Evolutionary conservation across 2,329 filamentous ascomycete genomes (phyloP), one percentile per base, ranked within the genome.

Genomic region (Diaporthe batatas): DNA sequence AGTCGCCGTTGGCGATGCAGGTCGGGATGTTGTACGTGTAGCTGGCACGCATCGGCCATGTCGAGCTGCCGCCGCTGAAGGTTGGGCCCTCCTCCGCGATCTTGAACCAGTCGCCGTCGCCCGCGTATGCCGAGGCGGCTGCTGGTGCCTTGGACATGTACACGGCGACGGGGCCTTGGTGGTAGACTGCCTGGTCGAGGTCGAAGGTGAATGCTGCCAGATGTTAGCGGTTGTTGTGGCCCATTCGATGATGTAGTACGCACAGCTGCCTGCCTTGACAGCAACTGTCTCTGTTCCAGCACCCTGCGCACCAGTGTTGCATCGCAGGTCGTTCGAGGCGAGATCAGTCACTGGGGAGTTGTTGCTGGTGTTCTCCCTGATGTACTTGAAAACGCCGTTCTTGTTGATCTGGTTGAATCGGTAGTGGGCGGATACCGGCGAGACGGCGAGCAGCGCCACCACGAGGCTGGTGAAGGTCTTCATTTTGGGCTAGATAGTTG

Each of bases 281-380:
- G 77, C 76, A 47, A 80, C 75, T 0, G 82, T 83, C 7, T 80
- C 76, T 5, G 82, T 84, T 71, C 73, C 76, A 23, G 76, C 77
- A 12, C 82, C 82, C 6, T 77, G 76, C 6, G 78, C 79, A 72
- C 83, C 83, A 5, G 80, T 82, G 75, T 85, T 85, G 79, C 83
- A 85, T 51, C 83, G 80, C 67, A 85, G 78, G 75, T 85, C 83
- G 57, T 80, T 80, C 8, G 83, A 83, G 3, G 79, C 70, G 54
- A 85, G 76, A 47, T 81, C 79, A 18, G 83, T 86, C 23, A 86
- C 84, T 7, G 84, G 85, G 8, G 83, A 85, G 81, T 87, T 86
- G 76, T 83, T 80, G 83, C 86, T 87, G 72, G 79, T 82, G 80
- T 86, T 86, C 74, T 83, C 79, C 62, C 85, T 82, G 76, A 87